Evolutionary conservation across 768 basidiomycete genomes (phyloP), one percentile per base, ranked within the genome.

Genomic region (Boletus reticulatus): DNA sequence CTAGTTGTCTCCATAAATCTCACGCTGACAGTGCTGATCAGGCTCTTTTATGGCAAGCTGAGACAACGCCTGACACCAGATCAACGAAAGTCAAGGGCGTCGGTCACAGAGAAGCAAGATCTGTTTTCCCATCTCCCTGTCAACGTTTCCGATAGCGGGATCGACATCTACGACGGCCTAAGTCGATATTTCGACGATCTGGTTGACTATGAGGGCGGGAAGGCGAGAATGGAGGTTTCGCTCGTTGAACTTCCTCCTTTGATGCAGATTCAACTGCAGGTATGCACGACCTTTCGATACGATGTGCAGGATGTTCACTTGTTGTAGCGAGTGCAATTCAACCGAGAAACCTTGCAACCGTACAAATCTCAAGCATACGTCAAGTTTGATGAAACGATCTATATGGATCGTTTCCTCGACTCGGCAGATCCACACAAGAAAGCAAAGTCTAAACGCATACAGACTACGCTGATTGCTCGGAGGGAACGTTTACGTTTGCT

Each of bases 291-390:
- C 36, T 32, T 17, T n/a, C 32, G 22, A 36, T 11, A 19, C 12
- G 22, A 42, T 48, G 12, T 19, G 27, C 45, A 45, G 46, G n/a
- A 17, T 54, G 49, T 57, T 50, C 41, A 61, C 49, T 58, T 45
- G 46, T 48, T 22, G 19, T 62, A 95, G 93, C 78, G 94, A 54
- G 94, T 94, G 5, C 94, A 96, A 79, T 98, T 94, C 75, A 93
- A 98, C 67, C 84, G 93, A 10, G 88, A 92, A 61, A 93, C 89
- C 1, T 79, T 92, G 52, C 90, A 94, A 60, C 87, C 94, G 16
- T 94, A 91, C 78, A 99, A 99, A 72, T 94, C 92, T 6, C 96
- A 99, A 66, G 94, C 93, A 4, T 96, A 94, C 70, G 88, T 99
- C 60, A 89, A 87, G 64, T 97, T 96, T 67, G 85, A 80, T 17